Evolutionary conservation across 768 basidiomycete species (phyloP), one percentile per base, ranked within the genome.

Genomic region (Sarcodon aspratus): DNA sequence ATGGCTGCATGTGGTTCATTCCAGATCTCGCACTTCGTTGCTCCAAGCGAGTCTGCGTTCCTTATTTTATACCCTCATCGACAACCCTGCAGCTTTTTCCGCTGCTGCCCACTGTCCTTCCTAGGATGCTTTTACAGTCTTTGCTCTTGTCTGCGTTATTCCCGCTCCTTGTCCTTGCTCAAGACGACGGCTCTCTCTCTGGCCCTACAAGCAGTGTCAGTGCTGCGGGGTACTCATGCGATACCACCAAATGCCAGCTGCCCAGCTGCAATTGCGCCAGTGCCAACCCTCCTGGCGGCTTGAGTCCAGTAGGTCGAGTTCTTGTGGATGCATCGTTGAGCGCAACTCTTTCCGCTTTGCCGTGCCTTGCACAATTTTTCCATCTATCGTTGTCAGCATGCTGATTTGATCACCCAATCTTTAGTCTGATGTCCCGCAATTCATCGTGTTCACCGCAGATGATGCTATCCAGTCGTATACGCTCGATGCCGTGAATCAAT

Each of bases 401-500:
- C 15, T 45, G 15, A 17, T 36, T n/a, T 40, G 12, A 17, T 12
- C 46, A 13, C 50, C 33, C 18, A 18, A n/a, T n/a, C 33, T n/a
- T 32, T 54, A 83, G 79, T 65, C 68, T 7, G 73, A 81, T 9
- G 73, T 75, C 17, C 81, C 82, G 2, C 70, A 74, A 64, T 87
- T 85, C 58, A 66, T 85, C 55, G 76, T 85, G 36, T 84, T 80
- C 69, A 84, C 80, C 45, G 85, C 85, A 33, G 82, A 85, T 57
- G 82, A 85, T 64, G 85, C 86, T 18, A 59, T 88, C 31, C 84
- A 88, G 62, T 76, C 76, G 1, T 90, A 88, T 64, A 86, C 84
- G 5, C 64, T 85, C 54, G 79, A 85, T 56, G 61, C 84, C 6
- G 69, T 88, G 54, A 84, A 87, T 59, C 78, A 82, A 55, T 83